phyloP scores from a whole-genome alignment of 768 basidiomycete species.

The Rhodosporidiobolus sp. region DNA sequence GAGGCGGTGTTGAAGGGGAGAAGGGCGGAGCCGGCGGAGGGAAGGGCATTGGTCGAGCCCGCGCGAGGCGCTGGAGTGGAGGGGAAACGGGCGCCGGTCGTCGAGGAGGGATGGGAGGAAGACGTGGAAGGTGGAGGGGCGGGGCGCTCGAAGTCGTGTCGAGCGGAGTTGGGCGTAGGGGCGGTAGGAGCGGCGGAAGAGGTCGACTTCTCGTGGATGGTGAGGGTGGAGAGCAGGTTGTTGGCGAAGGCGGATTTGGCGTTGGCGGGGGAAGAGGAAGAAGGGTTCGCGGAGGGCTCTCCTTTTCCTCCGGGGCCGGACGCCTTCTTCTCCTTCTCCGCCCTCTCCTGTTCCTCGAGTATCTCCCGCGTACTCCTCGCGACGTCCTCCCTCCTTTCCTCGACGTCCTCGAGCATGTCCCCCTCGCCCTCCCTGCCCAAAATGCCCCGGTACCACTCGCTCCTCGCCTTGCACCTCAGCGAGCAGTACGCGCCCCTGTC shows the following conservation, averaged over 20 bases:
- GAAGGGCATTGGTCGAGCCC: background rate
- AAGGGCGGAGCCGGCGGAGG: conserved; percentile 5
- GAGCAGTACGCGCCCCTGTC: conserved; percentile 23
- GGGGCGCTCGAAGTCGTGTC: conserved; percentile 27
- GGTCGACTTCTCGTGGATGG: conserved; percentile 16
- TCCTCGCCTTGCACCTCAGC: conserved; percentile 6
- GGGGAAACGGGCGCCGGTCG: conserved; percentile 5
- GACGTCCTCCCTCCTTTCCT: conserved; percentile 13
- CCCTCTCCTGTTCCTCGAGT: background rate
- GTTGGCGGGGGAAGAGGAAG: background rate
- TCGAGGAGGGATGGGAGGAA: background rate
- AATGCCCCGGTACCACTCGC: conserved; percentile 10
- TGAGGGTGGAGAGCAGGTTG: conserved; percentile 13
- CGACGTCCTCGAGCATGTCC: conserved; percentile 27
- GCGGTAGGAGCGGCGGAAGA: background rate
- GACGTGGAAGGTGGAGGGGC: background rate
- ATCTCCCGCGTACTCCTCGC: background rate
- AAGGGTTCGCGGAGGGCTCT: too few relatives aligned
- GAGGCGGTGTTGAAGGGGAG: conserved; percentile 19
- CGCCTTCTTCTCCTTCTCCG: background rate
- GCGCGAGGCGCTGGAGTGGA: background rate
- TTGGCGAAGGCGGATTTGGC: background rate
- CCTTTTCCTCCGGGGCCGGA: background rate
- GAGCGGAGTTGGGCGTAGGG: background rate
- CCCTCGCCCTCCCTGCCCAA: background rate